Percentiles rank a stretch among this genome's conserved stretches.
phyloP scores from a whole-genome alignment of 306 rosid genomes.

The Inga laurina region DNA sequence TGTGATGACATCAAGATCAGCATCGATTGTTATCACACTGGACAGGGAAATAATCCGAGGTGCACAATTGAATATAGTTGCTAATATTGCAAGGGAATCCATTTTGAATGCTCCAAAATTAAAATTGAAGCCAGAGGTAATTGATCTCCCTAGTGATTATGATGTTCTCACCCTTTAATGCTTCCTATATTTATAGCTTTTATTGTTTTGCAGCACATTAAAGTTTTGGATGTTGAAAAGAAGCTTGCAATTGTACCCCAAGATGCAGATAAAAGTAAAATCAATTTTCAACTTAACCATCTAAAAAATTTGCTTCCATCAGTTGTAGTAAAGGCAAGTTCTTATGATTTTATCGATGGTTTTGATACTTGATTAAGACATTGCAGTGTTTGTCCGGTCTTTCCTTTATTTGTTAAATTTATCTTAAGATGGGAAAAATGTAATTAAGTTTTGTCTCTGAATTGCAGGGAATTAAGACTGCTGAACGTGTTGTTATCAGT shows the following conservation, averaged over 20 bases:
- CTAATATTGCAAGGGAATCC: slow-evolving; percentile 69
- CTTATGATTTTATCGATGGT: slow-evolving; percentile 11
- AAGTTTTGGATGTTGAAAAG: slow-evolving; percentile 58
- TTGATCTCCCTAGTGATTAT: slow-evolving; percentile 26
- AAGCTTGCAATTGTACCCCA: slow-evolving; percentile 67
- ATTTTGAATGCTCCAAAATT: slow-evolving; percentile 66
- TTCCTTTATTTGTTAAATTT: slow-evolving; percentile 15
- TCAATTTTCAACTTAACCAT: slow-evolving; percentile 69
- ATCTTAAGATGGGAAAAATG: slow-evolving; percentile 6
- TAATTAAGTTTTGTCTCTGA: slow-evolving; percentile 28
- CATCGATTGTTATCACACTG: slow-evolving; percentile 32
- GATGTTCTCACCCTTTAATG: background rate
- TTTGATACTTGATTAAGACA: slow-evolving; percentile 23
- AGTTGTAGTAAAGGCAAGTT: slow-evolving; percentile 71
- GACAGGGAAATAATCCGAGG: slow-evolving; percentile 70
- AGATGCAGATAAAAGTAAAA: slow-evolving; percentile 59
- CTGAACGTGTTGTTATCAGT: slow-evolving; percentile 69
- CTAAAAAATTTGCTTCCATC: slow-evolving; percentile 70
- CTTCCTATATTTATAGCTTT: background rate
- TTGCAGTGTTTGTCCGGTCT: background rate
- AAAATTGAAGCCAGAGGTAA: slow-evolving; percentile 81
- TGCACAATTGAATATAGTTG: slow-evolving; percentile 68
- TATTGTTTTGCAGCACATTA: slow-evolving; percentile 67
- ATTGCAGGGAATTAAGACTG: slow-evolving; percentile 79
- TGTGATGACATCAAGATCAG: slow-evolving; percentile 58